These are phyloP conservation scores for Yamadazyma songkhlaensis DNA, from an alignment of 1,139 yeast species.

Conservation along the genomic window DNA sequence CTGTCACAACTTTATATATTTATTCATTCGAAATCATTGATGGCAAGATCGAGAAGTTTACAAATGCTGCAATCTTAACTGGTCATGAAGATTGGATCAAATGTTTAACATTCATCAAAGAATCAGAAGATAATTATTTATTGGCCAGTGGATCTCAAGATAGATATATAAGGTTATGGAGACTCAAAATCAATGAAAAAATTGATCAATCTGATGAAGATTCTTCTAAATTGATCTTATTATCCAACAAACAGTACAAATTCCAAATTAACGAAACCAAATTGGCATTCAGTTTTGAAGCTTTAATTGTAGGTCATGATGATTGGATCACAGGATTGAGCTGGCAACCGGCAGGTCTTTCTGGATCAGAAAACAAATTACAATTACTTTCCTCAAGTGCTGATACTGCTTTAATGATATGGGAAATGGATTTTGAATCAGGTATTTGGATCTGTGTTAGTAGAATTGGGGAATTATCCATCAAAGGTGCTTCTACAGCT, in stretches of 20 bases:
- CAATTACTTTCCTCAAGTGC: constrained; percentile 84
- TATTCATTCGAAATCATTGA: constrained; percentile 39
- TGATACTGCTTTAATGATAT: constrained; percentile 91
- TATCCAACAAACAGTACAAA: constrained; percentile 63
- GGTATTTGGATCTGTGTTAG: constrained; percentile 88
- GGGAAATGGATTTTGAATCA: constrained; percentile 85
- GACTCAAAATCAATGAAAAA: constrained; percentile 54
- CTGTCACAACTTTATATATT: constrained; percentile 56
- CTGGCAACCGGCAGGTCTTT: constrained; percentile 60
- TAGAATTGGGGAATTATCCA: constrained; percentile 86
- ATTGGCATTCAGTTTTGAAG: constrained; percentile 77
- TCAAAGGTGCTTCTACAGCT: constrained; percentile 97
- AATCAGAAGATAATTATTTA: constrained; percentile 47
- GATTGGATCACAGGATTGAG: constrained; percentile 90
- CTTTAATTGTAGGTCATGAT: constrained; percentile 95
- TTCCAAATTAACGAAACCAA: constrained; percentile 38
- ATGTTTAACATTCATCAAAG: constrained; percentile 58
- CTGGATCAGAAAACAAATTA: constrained; percentile 29
- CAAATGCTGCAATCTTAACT: constrained; percentile 51
- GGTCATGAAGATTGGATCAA: constrained; percentile 97
- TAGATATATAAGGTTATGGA: constrained; percentile 85
- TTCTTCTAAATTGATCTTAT: constrained; percentile 47
- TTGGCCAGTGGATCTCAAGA: constrained; percentile 91
- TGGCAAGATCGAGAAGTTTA: constrained; percentile 17
- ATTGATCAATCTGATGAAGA: constrained; percentile 62